These are phyloP conservation scores for Pythium phragmitis DNA, from an alignment of 352 stramenopile species.

Conservation along the genomic window DNA sequence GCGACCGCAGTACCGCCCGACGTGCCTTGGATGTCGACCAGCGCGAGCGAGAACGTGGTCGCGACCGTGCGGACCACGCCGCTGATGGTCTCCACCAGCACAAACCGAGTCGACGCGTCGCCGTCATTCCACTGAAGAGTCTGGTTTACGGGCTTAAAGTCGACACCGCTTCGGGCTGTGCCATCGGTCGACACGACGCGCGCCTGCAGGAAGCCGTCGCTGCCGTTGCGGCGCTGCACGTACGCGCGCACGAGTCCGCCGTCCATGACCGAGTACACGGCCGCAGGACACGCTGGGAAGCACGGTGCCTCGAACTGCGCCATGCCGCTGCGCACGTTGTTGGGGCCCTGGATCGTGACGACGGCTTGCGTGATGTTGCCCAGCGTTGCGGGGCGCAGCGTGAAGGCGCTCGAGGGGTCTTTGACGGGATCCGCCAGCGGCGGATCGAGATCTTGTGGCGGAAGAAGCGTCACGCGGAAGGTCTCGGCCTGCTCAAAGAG, in stretches of 20 bases:
- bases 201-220: constrained; percentile 42
- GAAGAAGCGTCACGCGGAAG: constrained; percentile 44
- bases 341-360: constrained; percentile 59
- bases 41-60: constrained; percentile 37
- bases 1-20: constrained; percentile 2
- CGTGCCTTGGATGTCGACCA: constrained; percentile 31
- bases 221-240: constrained; percentile 59
- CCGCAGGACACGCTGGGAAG: constrained; percentile 54
- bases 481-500: constrained; percentile 53
- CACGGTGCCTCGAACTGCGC: constrained; percentile 71
- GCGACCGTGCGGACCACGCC: constrained; percentile 35
- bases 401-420: constrained; percentile 31
- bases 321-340: constrained; percentile 47
- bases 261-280: constrained; percentile 42
- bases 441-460: constrained; percentile 21
- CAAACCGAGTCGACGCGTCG: constrained; percentile 43
- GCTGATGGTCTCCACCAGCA: constrained; percentile 42
- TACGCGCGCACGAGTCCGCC: constrained; percentile 48
- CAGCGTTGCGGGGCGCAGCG: constrained; percentile 34
- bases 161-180: constrained; percentile 41
- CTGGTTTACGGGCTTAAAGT: constrained; percentile 46
- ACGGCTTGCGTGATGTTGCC: constrained; percentile 42
- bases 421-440: neutral
- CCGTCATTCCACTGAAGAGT: constrained; percentile 51
- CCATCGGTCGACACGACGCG: constrained; percentile 43